Base-by-base conservation (phyloP, 2,329 filamentous ascomycete genomes). In the Alternaria viburni region DNA sequence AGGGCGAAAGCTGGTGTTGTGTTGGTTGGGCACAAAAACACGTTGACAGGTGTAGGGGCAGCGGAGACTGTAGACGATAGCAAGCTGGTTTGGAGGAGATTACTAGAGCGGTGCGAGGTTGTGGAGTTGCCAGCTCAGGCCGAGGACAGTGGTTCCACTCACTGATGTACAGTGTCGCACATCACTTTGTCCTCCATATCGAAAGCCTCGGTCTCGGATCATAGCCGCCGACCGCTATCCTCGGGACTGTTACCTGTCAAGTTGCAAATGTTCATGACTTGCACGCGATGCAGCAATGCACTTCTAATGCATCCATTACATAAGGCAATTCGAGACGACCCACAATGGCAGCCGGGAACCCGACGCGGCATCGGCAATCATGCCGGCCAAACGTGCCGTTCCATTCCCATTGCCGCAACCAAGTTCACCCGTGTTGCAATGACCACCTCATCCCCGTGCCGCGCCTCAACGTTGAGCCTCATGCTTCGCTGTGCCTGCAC, bases 1-100 rank as follows among this genome's bases (percentile, higher is more conserved):
- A 70, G 80, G 46, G 81, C 79, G 59, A 81, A 72, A 62, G 62
- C 68, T 30, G 81, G 75, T 3, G 61, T 81, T 12, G 73, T 82
- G 32, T 23, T 73, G 6, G 69, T 74, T 62, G 69, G 72, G 12
- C 67, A 68, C 54, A 68, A 57, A 43, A 25, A 23, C 17, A 72
- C 69, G 15, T 36, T 74, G 45, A 67, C 65, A n/a, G 69, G 81
- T 9, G 67, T 81, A 13, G 78, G 74, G 4, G 73, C 71, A 15
- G 61, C 41, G 15, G 66, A 32, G 11, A 64, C 64, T 19, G 43
- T 50, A 26, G 66, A 65, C 26, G 62, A 69, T 46, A 65, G 66
- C 59, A 66, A 58, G 45, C 57, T 36, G 25, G 59, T 69, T n/a
- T 72, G 70, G 70, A 59, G 49, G 51, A 58, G 69, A 55, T 30